A percentile compares a stretch with the other conserved stretches of the same genome.
These are phyloP conservation scores for Dioszegia crocea DNA, from an alignment of 768 basidiomycete species.

Conservation along the genomic window DNA sequence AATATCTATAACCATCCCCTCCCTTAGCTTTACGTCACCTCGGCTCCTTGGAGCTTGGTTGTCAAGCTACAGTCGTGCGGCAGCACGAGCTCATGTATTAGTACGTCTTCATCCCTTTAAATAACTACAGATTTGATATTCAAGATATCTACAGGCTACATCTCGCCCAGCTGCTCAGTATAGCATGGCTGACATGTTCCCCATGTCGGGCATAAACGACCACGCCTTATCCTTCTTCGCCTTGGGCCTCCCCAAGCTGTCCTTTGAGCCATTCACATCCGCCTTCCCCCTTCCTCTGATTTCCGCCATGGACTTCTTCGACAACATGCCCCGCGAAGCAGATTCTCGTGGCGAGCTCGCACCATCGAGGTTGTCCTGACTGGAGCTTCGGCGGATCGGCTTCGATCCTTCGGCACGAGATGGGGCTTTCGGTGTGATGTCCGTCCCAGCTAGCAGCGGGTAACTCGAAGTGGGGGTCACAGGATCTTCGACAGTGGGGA, in stretches of 20 bases:
- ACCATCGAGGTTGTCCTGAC: neutral
- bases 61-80: too few species aligned
- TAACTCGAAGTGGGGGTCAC: neutral
- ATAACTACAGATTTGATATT: too few species aligned
- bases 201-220: neutral
- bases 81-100: too few species aligned
- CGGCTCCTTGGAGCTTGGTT: too few species aligned
- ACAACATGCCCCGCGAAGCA: neutral
- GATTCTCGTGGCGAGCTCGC: neutral
- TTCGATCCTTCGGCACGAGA: neutral
- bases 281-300: neutral
- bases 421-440: slow-evolving; percentile 2
- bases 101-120: too few species aligned
- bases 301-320: too few species aligned
- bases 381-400: neutral
- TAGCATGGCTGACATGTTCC: too few species aligned
- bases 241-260: neutral
- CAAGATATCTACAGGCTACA: neutral
- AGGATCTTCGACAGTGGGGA: neutral
- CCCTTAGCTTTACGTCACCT: neutral
- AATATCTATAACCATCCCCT: neutral
- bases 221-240: neutral
- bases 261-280: neutral
- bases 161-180: too few species aligned
- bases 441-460: neutral